A percentile compares a stretch with the other conserved stretches of the same genome.
phyloP scores from a whole-genome alignment of 495 filamentous ascomycete genomes.

The Geopyxis carbonaria region DNA sequence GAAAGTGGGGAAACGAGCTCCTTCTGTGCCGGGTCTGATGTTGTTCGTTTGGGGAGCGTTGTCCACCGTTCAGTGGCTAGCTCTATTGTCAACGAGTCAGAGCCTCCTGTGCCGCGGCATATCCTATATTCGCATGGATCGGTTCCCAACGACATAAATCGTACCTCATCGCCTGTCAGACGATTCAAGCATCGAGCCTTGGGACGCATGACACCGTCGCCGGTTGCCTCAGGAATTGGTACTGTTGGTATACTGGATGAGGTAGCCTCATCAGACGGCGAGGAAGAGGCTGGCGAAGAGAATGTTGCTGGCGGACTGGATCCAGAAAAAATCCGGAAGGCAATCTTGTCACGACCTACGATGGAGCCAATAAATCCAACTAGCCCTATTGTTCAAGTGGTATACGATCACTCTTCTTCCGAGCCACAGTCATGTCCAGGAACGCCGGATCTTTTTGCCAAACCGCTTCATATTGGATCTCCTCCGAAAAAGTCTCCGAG shows the following conservation, averaged over 20 bases:
- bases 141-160: constrained; percentile 13
- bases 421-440: not conserved
- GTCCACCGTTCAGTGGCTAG: constrained; percentile 10
- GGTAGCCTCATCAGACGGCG: not conserved
- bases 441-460: constrained; percentile 14
- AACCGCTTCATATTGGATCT: constrained; percentile 6
- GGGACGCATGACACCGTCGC: constrained; percentile 1
- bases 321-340: constrained; percentile 8
- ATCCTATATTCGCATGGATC: constrained; percentile 17
- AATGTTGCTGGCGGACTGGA: constrained; percentile 9
- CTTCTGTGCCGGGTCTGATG: constrained; percentile 1
- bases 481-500: constrained; percentile 1
- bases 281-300: constrained; percentile 3
- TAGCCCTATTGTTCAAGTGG: constrained; percentile 8
- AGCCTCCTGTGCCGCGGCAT: constrained; percentile 8
- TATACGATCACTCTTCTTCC: constrained; percentile 12
- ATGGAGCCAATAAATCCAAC: constrained; percentile 8
- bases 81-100: constrained; percentile 13
- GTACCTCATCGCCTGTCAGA: not conserved
- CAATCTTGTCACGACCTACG: constrained; percentile 7
- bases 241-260: not conserved
- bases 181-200: not conserved
- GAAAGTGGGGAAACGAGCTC: constrained; percentile 1
- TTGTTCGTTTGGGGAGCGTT: constrained; percentile 12
- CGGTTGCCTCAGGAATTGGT: not conserved